Conservation (phyloP, 1,139 yeast species). For the Magnusiomyces sp. region DNA sequence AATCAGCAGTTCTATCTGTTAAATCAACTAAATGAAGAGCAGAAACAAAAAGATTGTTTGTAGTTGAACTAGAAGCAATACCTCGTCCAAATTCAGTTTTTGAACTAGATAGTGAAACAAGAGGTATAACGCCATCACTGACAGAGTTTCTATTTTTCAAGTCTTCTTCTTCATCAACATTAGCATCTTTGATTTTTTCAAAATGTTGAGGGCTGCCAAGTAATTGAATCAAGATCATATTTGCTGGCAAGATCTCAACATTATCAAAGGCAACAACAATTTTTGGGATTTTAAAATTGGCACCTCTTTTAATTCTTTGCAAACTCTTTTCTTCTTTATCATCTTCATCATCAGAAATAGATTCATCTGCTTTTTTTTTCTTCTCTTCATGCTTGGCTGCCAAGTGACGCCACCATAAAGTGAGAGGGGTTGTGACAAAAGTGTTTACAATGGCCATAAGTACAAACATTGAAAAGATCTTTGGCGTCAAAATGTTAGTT, state of each 20-base stretch:
- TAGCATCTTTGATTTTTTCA: too few relatives aligned
- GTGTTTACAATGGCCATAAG: constrained; percentile 74
- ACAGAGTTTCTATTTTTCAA: constrained; percentile 16
- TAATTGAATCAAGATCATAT: constrained; percentile 31
- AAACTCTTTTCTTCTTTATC: too few relatives aligned
- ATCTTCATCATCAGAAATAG: too few relatives aligned
- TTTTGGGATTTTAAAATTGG: constrained; percentile 15
- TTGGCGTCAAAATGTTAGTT: constrained; percentile 55
- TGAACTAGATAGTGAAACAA: too few relatives aligned
- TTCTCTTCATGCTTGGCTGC: not conserved
- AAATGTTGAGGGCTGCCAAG: constrained; percentile 22
- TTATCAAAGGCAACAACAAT: constrained; percentile 19
- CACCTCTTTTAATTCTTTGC: too few relatives aligned
- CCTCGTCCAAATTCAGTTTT: too few relatives aligned
- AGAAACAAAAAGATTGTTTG: constrained; percentile 34
- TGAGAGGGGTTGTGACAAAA: constrained; percentile 64
- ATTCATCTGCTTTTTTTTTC: constrained; percentile 7
- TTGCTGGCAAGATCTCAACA: constrained; percentile 23
- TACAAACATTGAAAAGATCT: constrained; percentile 69
- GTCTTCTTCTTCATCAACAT: constrained; percentile 8
- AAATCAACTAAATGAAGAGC: constrained; percentile 53
- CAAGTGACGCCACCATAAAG: constrained; percentile 36
- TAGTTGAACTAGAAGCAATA: constrained; percentile 26
- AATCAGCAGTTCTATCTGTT: constrained; percentile 59
- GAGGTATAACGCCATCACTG: too few relatives aligned